A percentile compares a stretch with the other conserved stretches of the same genome.
Conservation (phyloP, 768 basidiomycete genomes). For the Inosperma sp. region DNA sequence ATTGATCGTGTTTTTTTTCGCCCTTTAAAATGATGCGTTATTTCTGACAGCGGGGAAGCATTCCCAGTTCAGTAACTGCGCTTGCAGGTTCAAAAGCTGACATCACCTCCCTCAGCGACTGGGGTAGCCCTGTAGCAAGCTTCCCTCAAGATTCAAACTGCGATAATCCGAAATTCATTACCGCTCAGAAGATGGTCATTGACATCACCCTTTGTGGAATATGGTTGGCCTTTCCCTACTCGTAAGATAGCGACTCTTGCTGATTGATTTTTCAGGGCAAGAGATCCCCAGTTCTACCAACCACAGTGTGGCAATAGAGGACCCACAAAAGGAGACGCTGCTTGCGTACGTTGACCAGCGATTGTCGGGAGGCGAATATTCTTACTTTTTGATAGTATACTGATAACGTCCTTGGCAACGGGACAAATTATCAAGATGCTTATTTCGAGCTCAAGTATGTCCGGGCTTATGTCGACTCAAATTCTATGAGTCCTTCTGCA, state of each 20-base stretch:
- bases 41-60: neutral
- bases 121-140: conserved; percentile 40
- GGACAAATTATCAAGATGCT: conserved; percentile 43
- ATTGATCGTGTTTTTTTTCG: too few species aligned
- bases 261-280: too few species aligned
- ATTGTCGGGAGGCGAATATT: too few species aligned
- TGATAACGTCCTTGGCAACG: conserved; percentile 46
- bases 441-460: conserved; percentile 57
- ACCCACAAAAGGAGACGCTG: too few species aligned
- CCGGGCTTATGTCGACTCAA: conserved; percentile 45
- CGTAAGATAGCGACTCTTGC: too few species aligned
- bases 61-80: conserved; percentile 28
- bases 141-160: conserved; percentile 35
- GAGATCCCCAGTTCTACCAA: too few species aligned
- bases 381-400: too few species aligned
- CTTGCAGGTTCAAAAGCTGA: conserved; percentile 27
- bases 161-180: conserved; percentile 39
- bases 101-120: conserved; percentile 31
- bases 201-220: conserved; percentile 53
- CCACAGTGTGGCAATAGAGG: too few species aligned
- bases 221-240: conserved; percentile 30
- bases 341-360: too few species aligned
- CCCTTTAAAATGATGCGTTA: too few species aligned
- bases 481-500: conserved; percentile 6
- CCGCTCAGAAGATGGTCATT: conserved; percentile 44